A percentile compares a stretch with the other conserved stretches of the same genome.
Conservation (phyloP, 257 asterid genomes). For the Petunia secreta region DNA sequence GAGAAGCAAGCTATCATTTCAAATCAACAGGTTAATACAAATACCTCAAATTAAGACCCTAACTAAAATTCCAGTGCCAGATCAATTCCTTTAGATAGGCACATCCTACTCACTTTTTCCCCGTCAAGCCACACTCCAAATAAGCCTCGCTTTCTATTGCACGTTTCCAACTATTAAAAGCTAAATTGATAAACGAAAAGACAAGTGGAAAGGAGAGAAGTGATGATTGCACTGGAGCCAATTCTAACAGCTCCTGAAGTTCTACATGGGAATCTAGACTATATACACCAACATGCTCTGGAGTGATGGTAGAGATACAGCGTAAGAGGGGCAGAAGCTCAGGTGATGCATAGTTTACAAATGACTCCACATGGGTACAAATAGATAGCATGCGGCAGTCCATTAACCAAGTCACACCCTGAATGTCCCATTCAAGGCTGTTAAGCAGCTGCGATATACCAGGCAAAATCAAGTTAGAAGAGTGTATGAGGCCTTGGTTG, state of each 20-base stretch:
- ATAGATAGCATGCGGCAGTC: neutral
- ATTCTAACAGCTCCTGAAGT: slow-evolving; percentile 1
- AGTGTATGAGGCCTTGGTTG: slow-evolving; percentile 14
- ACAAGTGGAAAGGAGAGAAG: neutral
- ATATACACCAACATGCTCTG: neutral
- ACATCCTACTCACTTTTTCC: neutral
- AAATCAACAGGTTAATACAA: neutral
- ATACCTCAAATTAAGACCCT: neutral
- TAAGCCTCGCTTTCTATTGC: too few species aligned
- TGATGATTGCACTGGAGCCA: neutral
- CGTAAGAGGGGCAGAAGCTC: neutral
- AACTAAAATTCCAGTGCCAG: neutral
- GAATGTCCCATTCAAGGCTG: slow-evolving; percentile 39
- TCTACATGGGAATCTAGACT: neutral
- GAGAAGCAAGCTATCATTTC: neutral
- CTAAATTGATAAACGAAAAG: neutral
- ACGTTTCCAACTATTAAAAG: too few species aligned
- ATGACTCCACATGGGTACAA: neutral
- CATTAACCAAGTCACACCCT: slow-evolving; percentile 28
- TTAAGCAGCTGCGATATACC: slow-evolving; percentile 44
- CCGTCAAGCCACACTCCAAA: too few species aligned
- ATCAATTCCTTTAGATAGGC: neutral
- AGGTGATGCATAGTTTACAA: neutral
- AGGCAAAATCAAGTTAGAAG: slow-evolving; percentile 48
- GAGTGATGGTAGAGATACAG: neutral